phyloP scores from a whole-genome alignment of 768 basidiomycete species.

The Nevesoporus exiguus region DNA sequence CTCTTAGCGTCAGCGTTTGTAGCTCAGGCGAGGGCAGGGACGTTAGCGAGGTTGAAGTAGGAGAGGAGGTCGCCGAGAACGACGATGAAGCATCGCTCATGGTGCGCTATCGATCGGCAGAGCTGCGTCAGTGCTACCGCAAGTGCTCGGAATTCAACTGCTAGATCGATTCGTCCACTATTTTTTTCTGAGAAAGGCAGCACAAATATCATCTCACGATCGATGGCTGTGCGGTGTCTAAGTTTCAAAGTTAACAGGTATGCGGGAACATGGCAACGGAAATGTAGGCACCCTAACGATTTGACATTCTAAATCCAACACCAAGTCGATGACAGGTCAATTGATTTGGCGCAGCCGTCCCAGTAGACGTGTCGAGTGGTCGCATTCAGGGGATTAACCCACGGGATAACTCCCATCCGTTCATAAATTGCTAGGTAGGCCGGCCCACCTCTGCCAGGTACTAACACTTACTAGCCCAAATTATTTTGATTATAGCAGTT shows the following conservation, averaged over 20 bases:
- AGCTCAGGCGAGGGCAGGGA: constrained; percentile 60
- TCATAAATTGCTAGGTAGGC: constrained; percentile 66
- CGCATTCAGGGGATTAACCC: no score
- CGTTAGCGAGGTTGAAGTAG: constrained; percentile 51
- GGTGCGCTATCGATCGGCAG: constrained; percentile 3
- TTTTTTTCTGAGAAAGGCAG: constrained; percentile 17
- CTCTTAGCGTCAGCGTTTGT: constrained; percentile 46
- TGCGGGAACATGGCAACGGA: neutral
- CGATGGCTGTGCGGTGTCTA: constrained; percentile 30
- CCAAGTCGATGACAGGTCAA: neutral
- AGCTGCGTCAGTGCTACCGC: neutral
- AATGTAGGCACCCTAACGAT: neutral
- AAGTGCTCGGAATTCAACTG: neutral
- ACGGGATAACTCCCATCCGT: no score
- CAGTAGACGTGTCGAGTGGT: no score
- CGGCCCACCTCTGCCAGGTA: neutral
- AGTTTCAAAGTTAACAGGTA: neutral
- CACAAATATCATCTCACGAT: constrained; percentile 26
- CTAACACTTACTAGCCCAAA: constrained; percentile 69
- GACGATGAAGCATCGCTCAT: constrained; percentile 26
- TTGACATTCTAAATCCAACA: neutral
- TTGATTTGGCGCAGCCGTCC: neutral
- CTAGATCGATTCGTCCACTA: neutral
- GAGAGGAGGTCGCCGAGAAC: constrained; percentile 38
- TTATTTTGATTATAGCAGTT: constrained; percentile 81